A percentile compares a stretch with the other conserved stretches of the same genome.
These are phyloP conservation scores for Cordyceps cicadae DNA, from an alignment of 2,329 filamentous ascomycete genomes.

Conservation along the genomic window DNA sequence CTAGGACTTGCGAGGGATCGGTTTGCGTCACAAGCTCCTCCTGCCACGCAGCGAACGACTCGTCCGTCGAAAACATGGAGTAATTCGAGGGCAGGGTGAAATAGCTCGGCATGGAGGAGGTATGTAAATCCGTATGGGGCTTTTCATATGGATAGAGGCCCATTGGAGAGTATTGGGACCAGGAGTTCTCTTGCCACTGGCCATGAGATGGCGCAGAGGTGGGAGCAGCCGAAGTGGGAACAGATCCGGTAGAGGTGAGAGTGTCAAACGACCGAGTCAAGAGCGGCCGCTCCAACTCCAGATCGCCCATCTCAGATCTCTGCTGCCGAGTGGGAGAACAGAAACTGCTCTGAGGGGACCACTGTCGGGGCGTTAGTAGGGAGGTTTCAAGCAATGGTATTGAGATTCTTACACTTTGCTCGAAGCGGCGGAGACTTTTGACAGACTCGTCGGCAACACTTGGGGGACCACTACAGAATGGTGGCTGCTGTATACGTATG, in stretches of 20 bases:
- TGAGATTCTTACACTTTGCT: conserved; percentile 4
- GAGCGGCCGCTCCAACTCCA: conserved; percentile 1
- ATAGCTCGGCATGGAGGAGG: not conserved
- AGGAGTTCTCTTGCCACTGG: not conserved
- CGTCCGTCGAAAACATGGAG: conserved; percentile 1
- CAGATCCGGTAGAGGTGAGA: not conserved
- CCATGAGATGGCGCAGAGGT: not conserved
- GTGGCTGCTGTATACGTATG: not conserved
- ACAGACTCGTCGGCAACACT: conserved; percentile 6
- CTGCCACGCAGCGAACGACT: not conserved
- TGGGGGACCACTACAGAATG: not conserved
- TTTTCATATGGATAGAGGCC: not conserved
- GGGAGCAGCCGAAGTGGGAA: conserved; percentile 3
- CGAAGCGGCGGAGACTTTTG: not conserved
- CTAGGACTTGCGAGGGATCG: not conserved
- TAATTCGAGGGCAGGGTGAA: not conserved
- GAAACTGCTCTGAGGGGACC: conserved; percentile 8
- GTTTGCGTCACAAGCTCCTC: not conserved
- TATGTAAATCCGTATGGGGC: not conserved
- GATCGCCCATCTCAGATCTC: conserved; percentile 1
- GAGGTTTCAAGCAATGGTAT: no score
- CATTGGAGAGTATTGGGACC: not conserved
- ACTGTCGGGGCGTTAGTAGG: not conserved
- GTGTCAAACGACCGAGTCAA: conserved; percentile 9
- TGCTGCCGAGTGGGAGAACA: not conserved